Base-by-base conservation (phyloP, 352 stramenopile species). In the Pilasporangium apinafurcum region DNA sequence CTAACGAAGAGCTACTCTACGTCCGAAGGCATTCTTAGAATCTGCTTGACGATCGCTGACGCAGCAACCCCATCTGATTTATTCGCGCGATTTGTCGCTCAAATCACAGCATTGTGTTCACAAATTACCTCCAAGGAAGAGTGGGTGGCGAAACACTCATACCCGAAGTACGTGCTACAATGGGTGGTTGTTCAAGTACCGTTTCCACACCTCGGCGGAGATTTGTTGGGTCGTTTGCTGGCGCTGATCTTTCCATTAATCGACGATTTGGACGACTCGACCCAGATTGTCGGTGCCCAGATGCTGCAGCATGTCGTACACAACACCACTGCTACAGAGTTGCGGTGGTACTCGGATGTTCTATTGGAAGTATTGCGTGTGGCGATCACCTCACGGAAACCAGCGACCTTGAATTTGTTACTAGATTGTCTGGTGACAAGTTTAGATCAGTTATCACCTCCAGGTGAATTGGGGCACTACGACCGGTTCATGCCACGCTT, bases 281-380 rank as follows among this genome's bases (percentile, higher is more conserved):
- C 75, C 2, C 79, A 92, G 28, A 42, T 69, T 16, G 59, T 88
- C 28, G 82, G 82, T 4, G 71, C 71, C 8, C 48, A 49, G 13
- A 56, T 94, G 30, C 52, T 94, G 32, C 56, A 48, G 21, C 82
- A 90, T 45, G 59, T 92, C 35, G 59, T 86, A 0, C 30, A 52
- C 5, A 74, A 79, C 30, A 70, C 84, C 17, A 92, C 79, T 0
- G 37, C 60, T 0, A 89, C 79, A 0, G 82, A 94, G 56, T 48
- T 94, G 43, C 74, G 75, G 13, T 94, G 82, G 82, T 91, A 91
- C 49, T 56, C 62, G 12, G 72, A 94, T 35, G 62, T 91, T 8
- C 39, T 94, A 10, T 52, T 92, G 10, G 71, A 92, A 31, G 75
- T 88, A n/a, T 48, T 94, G 7, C 56, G 75, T 16, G 60, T 64